A percentile compares a stretch with the other conserved stretches of the same genome.
Evolutionary conservation across 2,329 filamentous ascomycete species (phyloP).

Genomic region (Malbranchea zuffiana): DNA sequence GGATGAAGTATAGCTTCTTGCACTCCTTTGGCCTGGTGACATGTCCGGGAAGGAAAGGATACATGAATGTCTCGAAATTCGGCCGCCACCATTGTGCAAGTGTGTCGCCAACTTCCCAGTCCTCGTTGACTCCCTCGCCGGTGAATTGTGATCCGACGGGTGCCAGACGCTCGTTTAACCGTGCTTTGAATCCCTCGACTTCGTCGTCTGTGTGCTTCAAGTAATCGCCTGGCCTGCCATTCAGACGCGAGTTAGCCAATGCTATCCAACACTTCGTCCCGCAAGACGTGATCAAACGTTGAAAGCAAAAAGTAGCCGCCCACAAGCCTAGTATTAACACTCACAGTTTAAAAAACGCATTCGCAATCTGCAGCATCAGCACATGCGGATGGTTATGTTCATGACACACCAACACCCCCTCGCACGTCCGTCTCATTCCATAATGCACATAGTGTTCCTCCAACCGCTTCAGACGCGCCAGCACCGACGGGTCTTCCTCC

Average conservation of each 20-base stretch:
- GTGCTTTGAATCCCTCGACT: conserved; percentile 83
- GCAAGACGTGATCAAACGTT: neutral
- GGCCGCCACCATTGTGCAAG: conserved; percentile 97
- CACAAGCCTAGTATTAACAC: conserved; percentile 17
- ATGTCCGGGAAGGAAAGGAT: conserved; percentile 92
- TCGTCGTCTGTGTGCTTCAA: conserved; percentile 78
- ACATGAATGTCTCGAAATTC: conserved; percentile 99
- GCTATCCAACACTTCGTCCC: neutral
- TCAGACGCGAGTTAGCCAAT: too few species aligned
- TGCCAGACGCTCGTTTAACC: conserved; percentile 84
- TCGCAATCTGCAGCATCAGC: conserved; percentile 97
- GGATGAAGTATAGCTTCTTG: conserved; percentile 98
- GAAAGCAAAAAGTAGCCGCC: neutral
- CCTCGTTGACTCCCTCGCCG: conserved; percentile 76
- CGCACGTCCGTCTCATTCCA: conserved; percentile 95
- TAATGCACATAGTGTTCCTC: conserved; percentile 86
- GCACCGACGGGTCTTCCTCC: conserved; percentile 91
- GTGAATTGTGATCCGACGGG: conserved; percentile 74
- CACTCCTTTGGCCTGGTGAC: conserved; percentile 96
- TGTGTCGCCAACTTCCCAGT: conserved; percentile 92
- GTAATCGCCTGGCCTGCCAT: conserved; percentile 71
- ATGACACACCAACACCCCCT: conserved; percentile 94
- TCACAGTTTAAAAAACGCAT: conserved; percentile 94
- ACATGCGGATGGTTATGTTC: conserved; percentile 99
- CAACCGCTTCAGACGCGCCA: conserved; percentile 83